These are phyloP conservation scores for Auricularia sp. DNA, from an alignment of 768 basidiomycete species.

Conservation along the genomic window DNA sequence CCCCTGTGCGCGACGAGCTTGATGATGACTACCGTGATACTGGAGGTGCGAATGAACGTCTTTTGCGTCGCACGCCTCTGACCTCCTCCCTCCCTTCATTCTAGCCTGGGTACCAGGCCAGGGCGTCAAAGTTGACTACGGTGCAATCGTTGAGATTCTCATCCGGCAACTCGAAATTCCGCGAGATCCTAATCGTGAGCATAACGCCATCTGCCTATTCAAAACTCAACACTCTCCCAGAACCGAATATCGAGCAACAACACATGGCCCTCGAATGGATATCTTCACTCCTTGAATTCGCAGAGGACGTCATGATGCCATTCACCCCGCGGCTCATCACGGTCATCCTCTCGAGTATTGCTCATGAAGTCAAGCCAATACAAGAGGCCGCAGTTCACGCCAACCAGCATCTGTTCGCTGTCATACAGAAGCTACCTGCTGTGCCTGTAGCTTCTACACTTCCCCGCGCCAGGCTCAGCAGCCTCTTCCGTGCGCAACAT, in stretches of 20 bases:
- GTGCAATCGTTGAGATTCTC: slow-evolving; percentile 86
- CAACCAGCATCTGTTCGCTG: slow-evolving; percentile 72
- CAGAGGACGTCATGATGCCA: slow-evolving; percentile 84
- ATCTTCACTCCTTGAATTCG: slow-evolving; percentile 78
- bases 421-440: slow-evolving; percentile 76
- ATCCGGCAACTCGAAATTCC: slow-evolving; percentile 76
- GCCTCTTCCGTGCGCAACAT: slow-evolving; percentile 2
- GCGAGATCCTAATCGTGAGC: slow-evolving; percentile 32
- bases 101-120: slow-evolving; percentile 83
- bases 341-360: slow-evolving; percentile 88
- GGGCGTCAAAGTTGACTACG: slow-evolving; percentile 84
- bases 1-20: slow-evolving; percentile 27
- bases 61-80: too few species aligned
- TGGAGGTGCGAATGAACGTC: slow-evolving; percentile 29
- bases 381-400: slow-evolving; percentile 78
- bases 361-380: slow-evolving; percentile 82
- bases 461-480: neutral
- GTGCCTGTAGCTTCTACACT: slow-evolving; percentile 37
- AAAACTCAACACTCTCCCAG: neutral
- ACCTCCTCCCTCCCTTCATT: too few species aligned
- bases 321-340: slow-evolving; percentile 90
- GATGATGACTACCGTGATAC: slow-evolving; percentile 49
- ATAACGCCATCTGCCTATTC: neutral
- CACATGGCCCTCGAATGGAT: slow-evolving; percentile 92
- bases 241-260: slow-evolving; percentile 92